Evolutionary conservation across 345 rosid species (phyloP).

Genomic region (Citrus unshiu): DNA sequence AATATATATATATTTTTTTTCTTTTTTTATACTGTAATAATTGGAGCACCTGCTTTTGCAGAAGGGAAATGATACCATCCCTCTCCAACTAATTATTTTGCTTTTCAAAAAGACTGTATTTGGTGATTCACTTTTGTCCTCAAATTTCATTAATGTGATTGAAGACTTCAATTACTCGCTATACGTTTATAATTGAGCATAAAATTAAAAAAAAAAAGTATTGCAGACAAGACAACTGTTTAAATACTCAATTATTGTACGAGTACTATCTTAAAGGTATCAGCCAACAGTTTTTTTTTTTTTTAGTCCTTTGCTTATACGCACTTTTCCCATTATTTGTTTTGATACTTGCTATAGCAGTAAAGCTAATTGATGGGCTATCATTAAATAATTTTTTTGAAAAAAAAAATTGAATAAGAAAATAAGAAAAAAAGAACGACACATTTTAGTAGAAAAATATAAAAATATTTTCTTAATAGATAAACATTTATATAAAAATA

Average conservation of each 20-base stretch:
- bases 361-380: neutral
- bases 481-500: neutral
- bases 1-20: too few relatives aligned
- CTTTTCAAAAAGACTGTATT: neutral
- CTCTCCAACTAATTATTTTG: neutral
- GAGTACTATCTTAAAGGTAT: neutral
- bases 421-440: neutral
- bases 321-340: neutral
- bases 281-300: neutral
- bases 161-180: neutral
- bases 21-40: slow-evolving; percentile 2
- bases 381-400: neutral
- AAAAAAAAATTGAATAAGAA: too few relatives aligned
- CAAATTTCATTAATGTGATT: neutral
- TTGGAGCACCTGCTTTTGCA: slow-evolving; percentile 12
- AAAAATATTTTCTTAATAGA: too few relatives aligned
- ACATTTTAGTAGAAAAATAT: neutral
- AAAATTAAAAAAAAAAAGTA: neutral
- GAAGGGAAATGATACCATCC: slow-evolving; percentile 5
- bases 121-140: neutral
- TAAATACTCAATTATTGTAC: slow-evolving; percentile 6
- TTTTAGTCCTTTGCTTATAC: neutral
- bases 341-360: neutral
- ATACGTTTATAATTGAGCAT: neutral
- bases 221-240: slow-evolving; percentile 5